Evolutionary conservation across 192 early-diverging fungal species (phyloP).

Genomic region (Entomortierella chlamydospora): DNA sequence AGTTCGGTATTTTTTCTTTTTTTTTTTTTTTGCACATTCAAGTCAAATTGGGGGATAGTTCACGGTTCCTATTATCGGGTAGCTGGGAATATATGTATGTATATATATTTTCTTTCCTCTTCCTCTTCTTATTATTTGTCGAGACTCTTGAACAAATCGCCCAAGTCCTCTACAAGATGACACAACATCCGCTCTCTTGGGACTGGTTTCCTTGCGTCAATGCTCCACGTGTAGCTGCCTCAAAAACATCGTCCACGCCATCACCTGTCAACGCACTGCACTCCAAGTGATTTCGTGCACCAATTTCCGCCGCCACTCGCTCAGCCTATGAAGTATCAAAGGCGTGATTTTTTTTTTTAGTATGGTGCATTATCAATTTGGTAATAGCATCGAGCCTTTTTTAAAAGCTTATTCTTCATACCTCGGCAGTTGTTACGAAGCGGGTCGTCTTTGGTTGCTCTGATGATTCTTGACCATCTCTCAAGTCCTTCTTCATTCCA

Average conservation of each 20-base stretch:
- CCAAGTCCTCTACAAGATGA: constrained; percentile 22
- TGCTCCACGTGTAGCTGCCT: constrained; percentile 60
- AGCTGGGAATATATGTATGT: not conserved
- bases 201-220: constrained; percentile 52
- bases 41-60: too few species aligned
- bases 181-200: constrained; percentile 49
- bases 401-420: constrained; percentile 21
- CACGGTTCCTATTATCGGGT: too few species aligned
- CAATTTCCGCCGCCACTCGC: constrained; percentile 73
- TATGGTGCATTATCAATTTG: too few species aligned
- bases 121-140: not conserved
- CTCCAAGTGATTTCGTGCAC: constrained; percentile 85
- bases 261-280: constrained; percentile 83
- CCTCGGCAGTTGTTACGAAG: constrained; percentile 81
- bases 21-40: not conserved
- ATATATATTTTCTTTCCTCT: not conserved
- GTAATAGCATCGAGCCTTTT: too few species aligned
- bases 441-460: constrained; percentile 71
- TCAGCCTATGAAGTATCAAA: constrained; percentile 63
- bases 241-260: constrained; percentile 72
- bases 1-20: not conserved
- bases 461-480: constrained; percentile 78
- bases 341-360: constrained; percentile 2
- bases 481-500: constrained; percentile 91
- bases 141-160: too few species aligned